Conservation (phyloP, 768 basidiomycete species). For the Leccinellum luteum region DNA sequence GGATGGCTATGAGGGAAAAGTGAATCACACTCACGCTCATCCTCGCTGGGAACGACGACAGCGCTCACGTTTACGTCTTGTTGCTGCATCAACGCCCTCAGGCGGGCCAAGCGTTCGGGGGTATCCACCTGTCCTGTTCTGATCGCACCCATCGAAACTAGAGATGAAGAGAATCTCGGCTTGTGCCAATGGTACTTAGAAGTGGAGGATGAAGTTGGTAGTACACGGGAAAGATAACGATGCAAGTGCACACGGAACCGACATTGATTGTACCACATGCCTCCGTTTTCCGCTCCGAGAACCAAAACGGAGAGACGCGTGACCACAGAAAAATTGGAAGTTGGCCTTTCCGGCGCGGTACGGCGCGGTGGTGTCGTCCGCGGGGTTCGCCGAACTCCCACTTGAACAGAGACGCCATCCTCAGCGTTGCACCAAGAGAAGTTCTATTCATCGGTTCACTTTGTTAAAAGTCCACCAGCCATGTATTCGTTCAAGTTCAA, state of each 20-base stretch:
- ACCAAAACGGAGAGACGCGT: neutral
- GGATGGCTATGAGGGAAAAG: neutral
- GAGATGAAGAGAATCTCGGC: constrained; percentile 11
- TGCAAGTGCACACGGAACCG: constrained; percentile 14
- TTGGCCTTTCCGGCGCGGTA: too few species aligned
- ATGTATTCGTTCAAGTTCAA: too few species aligned
- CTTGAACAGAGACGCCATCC: too few species aligned
- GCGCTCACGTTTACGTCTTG: constrained; percentile 58
- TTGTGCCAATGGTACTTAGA: constrained; percentile 1
- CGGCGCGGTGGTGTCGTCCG: too few species aligned
- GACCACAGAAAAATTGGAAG: too few species aligned
- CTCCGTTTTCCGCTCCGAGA: constrained; percentile 23
- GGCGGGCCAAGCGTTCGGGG: constrained; percentile 53
- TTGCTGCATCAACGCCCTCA: constrained; percentile 70
- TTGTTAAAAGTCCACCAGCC: too few species aligned
- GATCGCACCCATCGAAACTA: constrained; percentile 36
- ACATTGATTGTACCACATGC: constrained; percentile 25
- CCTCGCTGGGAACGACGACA: constrained; percentile 86
- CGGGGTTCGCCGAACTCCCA: too few species aligned
- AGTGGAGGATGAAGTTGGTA: neutral
- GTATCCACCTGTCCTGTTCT: constrained; percentile 55
- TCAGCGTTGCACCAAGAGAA: too few species aligned
- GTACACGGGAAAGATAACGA: constrained; percentile 24
- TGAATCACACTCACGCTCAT: constrained; percentile 66
- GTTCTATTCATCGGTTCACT: too few species aligned